Percentiles rank a stretch among this genome's conserved stretches.
These are phyloP conservation scores for Populus nigra DNA, from an alignment of 345 rosid genomes.

Conservation along the genomic window DNA sequence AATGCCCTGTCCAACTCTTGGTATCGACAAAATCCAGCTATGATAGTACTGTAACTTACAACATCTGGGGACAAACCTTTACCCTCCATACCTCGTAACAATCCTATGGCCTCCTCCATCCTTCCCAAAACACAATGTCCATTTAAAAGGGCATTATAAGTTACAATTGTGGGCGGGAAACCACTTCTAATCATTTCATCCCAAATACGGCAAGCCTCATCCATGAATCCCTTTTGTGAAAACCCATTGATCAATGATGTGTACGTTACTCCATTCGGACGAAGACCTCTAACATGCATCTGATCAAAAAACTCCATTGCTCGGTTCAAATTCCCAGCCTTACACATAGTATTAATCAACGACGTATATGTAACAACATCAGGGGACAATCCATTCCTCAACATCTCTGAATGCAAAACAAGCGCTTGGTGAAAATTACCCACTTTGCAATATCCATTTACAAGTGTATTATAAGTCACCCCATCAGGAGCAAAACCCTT, in stretches of 20 bases:
- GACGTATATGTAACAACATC: constrained; percentile 82
- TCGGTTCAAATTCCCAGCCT: constrained; percentile 71
- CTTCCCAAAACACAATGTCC: constrained; percentile 68
- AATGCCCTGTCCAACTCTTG: constrained; percentile 64
- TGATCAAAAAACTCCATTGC: constrained; percentile 77
- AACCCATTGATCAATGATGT: constrained; percentile 85
- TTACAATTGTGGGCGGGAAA: constrained; percentile 70
- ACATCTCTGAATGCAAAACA: constrained; percentile 68
- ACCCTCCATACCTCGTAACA: constrained; percentile 52
- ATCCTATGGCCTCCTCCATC: constrained; percentile 55
- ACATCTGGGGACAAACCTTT: constrained; percentile 69
- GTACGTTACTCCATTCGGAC: constrained; percentile 71
- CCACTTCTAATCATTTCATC: constrained; percentile 61
- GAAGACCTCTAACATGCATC: constrained; percentile 76
- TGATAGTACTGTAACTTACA: constrained; percentile 76
- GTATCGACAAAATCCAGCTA: constrained; percentile 64
- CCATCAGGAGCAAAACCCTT: constrained; percentile 68
- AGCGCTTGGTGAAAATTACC: constrained; percentile 85
- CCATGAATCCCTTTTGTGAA: constrained; percentile 59
- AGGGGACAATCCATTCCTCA: constrained; percentile 72
- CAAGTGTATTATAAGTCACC: constrained; percentile 76
- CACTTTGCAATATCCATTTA: constrained; percentile 74
- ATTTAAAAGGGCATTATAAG: constrained; percentile 73
- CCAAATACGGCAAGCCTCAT: constrained; percentile 58
- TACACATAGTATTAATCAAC: constrained; percentile 75